A percentile compares a stretch with the other conserved stretches of the same genome.
These are phyloP conservation scores for Phialophora chinensis DNA, from an alignment of 2,329 filamentous ascomycete species.

Conservation along the genomic window DNA sequence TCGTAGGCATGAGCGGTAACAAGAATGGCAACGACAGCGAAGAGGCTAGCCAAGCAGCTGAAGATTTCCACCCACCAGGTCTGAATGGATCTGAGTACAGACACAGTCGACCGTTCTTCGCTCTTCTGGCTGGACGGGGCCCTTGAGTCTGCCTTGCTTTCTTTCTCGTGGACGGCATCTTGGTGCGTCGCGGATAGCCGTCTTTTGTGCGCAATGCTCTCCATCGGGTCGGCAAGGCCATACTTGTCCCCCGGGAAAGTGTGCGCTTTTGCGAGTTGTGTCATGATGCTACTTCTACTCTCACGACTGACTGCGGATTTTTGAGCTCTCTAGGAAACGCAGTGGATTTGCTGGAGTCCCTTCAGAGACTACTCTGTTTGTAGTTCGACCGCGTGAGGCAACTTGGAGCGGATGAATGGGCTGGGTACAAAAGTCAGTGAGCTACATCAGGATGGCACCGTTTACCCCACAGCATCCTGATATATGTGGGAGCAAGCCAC, in stretches of 20 bases:
- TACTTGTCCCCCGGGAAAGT: neutral
- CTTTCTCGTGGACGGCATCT: neutral
- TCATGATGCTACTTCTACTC: neutral
- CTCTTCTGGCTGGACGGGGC: neutral
- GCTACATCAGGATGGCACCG: neutral
- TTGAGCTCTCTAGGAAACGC: neutral
- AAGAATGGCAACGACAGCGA: neutral
- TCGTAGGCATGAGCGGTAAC: neutral
- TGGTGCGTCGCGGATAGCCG: neutral
- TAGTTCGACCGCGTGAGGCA: neutral
- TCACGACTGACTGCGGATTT: neutral
- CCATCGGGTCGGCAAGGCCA: neutral
- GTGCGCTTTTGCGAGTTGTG: neutral
- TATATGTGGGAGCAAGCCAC: neutral
- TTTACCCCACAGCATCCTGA: neutral
- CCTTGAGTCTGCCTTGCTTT: neutral
- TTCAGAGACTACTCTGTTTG: neutral
- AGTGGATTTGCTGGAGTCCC: neutral
- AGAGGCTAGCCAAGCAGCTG: neutral
- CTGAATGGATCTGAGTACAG: neutral
- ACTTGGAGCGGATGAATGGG: neutral
- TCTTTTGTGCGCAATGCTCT: neutral
- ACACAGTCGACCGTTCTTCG: neutral
- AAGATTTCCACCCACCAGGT: conserved; percentile 1
- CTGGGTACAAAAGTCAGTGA: neutral